phyloP scores from a whole-genome alignment of 1,139 yeast genomes.

The Geotrichum fermentans region DNA sequence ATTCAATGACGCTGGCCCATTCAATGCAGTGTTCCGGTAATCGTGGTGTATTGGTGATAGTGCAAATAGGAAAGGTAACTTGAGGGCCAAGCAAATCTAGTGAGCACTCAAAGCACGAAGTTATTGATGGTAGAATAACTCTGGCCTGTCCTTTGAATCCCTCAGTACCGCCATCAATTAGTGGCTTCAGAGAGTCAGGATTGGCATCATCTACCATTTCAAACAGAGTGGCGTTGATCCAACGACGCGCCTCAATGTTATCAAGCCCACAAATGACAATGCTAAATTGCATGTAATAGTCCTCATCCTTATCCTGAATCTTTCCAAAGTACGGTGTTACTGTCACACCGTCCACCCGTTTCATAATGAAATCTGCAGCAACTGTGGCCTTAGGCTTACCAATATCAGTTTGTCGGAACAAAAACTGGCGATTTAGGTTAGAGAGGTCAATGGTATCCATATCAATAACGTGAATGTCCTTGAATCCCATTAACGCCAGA shows the following conservation, averaged over 20 bases:
- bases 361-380: conserved; percentile 61
- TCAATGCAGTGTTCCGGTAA: conserved; percentile 92
- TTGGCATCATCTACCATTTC: conserved; percentile 52
- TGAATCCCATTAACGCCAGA: conserved; percentile 72
- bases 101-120: conserved; percentile 92
- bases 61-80: conserved; percentile 81
- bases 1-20: conserved; percentile 76
- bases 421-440: conserved; percentile 83
- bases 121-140: conserved; percentile 75
- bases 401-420: conserved; percentile 67
- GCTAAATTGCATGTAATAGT: conserved; percentile 64
- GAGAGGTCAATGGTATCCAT: conserved; percentile 94
- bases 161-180: conserved; percentile 94
- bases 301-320: conserved; percentile 65
- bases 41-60: conserved; percentile 90
- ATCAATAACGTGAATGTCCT: conserved; percentile 74
- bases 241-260: conserved; percentile 82
- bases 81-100: conserved; percentile 68
- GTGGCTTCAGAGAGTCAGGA: conserved; percentile 60
- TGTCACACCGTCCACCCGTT: conserved; percentile 45
- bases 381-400: conserved; percentile 77
- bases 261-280: conserved; percentile 85
- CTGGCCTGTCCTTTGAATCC: conserved; percentile 92
- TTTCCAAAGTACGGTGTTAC: conserved; percentile 59
- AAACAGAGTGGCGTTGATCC: conserved; percentile 78